phyloP scores from a whole-genome alignment of 78 protist genomes.

The Speleostelium caveatum region DNA sequence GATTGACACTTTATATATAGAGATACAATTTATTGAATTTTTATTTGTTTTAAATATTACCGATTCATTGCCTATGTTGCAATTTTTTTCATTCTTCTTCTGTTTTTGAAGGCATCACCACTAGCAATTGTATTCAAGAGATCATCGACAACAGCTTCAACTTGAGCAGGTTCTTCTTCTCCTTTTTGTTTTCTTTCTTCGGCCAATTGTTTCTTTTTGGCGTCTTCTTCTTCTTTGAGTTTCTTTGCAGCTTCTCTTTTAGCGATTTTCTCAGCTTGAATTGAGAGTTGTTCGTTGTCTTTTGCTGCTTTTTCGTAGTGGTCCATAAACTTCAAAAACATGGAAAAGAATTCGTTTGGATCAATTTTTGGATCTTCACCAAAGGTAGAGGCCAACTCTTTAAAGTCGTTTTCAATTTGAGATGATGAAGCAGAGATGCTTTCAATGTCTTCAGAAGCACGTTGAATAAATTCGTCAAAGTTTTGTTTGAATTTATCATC shows the following conservation, averaged over 20 bases:
- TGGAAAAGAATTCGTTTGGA: constrained; percentile 60
- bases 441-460: constrained; percentile 56
- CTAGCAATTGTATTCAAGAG: constrained; percentile 64
- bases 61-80: no score
- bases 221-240: constrained; percentile 73
- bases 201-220: constrained; percentile 56
- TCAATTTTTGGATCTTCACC: constrained; percentile 76
- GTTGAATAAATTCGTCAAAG: constrained; percentile 10
- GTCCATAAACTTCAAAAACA: constrained; percentile 63
- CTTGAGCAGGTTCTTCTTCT: constrained; percentile 31
- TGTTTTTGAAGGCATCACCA: constrained; percentile 79
- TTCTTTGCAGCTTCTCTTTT: constrained; percentile 80
- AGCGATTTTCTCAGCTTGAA: constrained; percentile 67
- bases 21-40: no score
- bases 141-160: constrained; percentile 78
- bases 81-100: no score
- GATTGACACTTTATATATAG: no score
- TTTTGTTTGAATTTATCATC: constrained; percentile 46
- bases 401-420: constrained; percentile 62
- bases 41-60: no score
- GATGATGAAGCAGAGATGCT: constrained; percentile 4
- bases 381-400: neutral
- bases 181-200: constrained; percentile 65
- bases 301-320: constrained; percentile 55
- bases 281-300: constrained; percentile 56